Conservation (phyloP, 495 filamentous ascomycete genomes). For the Penicillium egyptiacum region DNA sequence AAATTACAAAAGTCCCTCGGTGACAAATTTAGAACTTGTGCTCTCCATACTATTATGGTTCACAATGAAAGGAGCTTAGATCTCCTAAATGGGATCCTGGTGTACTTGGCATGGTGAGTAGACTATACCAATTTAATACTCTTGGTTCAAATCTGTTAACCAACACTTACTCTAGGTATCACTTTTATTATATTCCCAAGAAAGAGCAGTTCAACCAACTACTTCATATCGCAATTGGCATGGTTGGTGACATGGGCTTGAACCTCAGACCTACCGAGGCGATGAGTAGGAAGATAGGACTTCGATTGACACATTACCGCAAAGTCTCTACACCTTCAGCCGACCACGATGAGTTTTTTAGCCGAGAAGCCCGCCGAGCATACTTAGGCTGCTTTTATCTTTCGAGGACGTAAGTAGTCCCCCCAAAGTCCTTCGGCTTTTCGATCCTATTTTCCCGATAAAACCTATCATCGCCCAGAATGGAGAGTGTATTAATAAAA, state of each 20-base stretch:
- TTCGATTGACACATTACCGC: not conserved
- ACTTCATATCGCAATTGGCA: not conserved
- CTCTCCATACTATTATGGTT: not conserved
- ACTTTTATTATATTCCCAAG: not conserved
- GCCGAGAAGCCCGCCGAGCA: not conserved
- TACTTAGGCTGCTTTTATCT: not conserved
- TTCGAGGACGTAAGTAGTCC: not conserved
- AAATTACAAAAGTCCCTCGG: slow-evolving; percentile 1
- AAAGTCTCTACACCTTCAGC: not conserved
- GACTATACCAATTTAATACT: not conserved
- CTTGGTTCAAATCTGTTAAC: not conserved
- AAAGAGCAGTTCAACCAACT: slow-evolving; percentile 1
- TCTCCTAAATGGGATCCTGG: not conserved
- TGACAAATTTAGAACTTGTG: not conserved
- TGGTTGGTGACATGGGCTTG: not conserved
- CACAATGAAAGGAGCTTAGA: slow-evolving; percentile 1
- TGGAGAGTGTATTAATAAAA: not conserved
- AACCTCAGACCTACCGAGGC: not conserved
- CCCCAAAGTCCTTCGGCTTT: not conserved
- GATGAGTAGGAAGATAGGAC: not conserved
- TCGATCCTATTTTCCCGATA: not conserved
- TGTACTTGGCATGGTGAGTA: not conserved
- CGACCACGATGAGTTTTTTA: not conserved
- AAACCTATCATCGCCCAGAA: not conserved
- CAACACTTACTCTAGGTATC: not conserved